These are phyloP conservation scores for Butyriboletus regius DNA, from an alignment of 1,284 basidiomycete species.

Conservation along the genomic window DNA sequence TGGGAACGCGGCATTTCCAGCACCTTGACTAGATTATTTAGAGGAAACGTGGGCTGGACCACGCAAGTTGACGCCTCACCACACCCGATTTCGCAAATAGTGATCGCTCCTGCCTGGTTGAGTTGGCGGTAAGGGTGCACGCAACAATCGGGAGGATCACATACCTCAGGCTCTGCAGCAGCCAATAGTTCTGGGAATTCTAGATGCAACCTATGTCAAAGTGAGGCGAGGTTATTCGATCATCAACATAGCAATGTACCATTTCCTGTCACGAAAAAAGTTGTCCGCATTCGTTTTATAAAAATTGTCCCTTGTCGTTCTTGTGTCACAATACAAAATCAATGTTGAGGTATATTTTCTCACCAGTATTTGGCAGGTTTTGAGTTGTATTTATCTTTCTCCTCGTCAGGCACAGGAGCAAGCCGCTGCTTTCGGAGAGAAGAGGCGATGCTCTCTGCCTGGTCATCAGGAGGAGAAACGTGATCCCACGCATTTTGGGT, in stretches of 20 bases:
- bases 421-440: conserved; percentile 63
- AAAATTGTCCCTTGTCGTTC: conserved; percentile 72
- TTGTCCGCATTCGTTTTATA: conserved; percentile 77
- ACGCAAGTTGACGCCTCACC: conserved; percentile 40
- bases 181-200: conserved; percentile 83
- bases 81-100: conserved; percentile 79
- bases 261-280: conserved; percentile 89
- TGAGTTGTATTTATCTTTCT: conserved; percentile 64
- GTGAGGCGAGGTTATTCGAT: conserved; percentile 9
- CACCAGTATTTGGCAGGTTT: conserved; percentile 70
- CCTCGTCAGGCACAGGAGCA: conserved; percentile 60
- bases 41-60: not conserved
- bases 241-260: conserved; percentile 38
- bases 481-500: conserved; percentile 83
- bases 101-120: conserved; percentile 64
- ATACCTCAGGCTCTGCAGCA: conserved; percentile 62
- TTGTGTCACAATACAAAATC: conserved; percentile 4
- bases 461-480: conserved; percentile 75
- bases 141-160: conserved; percentile 9
- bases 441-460: conserved; percentile 58
- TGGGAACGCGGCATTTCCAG: conserved; percentile 92
- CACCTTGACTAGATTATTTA: conserved; percentile 45
- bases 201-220: conserved; percentile 62
- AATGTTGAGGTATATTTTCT: conserved; percentile 2
- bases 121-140: conserved; percentile 1